Evolutionary conservation across 306 rosid genomes (phyloP).

Genomic region (Vigna hirtella): DNA sequence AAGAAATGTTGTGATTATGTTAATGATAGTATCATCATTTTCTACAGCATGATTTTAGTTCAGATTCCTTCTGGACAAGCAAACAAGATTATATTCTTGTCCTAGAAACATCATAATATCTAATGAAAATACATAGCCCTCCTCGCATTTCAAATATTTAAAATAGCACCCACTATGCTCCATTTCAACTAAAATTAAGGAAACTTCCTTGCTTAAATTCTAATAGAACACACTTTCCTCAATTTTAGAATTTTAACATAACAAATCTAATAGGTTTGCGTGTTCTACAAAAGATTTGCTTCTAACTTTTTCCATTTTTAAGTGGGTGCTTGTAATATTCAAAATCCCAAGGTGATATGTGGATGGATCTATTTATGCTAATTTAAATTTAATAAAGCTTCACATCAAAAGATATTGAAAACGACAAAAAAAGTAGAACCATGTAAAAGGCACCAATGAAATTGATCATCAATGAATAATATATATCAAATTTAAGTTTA

Average conservation of each 20-base stretch:
- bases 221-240: conserved; percentile 32
- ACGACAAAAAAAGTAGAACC: not conserved
- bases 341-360: conserved; percentile 28
- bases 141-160: conserved; percentile 20
- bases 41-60: conserved; percentile 19
- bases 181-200: not conserved
- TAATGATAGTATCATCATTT: not conserved
- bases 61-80: conserved; percentile 33
- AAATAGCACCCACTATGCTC: conserved; percentile 12
- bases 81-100: conserved; percentile 11
- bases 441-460: conserved; percentile 1
- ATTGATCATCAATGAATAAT: not conserved
- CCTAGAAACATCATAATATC: conserved; percentile 31
- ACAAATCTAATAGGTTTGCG: not conserved
- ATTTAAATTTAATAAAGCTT: conserved; percentile 1
- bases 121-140: conserved; percentile 16
- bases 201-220: conserved; percentile 20
- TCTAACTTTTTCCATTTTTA: conserved; percentile 25
- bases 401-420: conserved; percentile 13
- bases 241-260: conserved; percentile 15
- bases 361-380: not conserved
- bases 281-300: conserved; percentile 6
- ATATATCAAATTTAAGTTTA: not conserved
- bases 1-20: conserved; percentile 18
- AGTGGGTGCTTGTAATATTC: conserved; percentile 2